Evolutionary conservation across 1,284 basidiomycete genomes (phyloP).

Genomic region (Spongispora temasekensis): DNA sequence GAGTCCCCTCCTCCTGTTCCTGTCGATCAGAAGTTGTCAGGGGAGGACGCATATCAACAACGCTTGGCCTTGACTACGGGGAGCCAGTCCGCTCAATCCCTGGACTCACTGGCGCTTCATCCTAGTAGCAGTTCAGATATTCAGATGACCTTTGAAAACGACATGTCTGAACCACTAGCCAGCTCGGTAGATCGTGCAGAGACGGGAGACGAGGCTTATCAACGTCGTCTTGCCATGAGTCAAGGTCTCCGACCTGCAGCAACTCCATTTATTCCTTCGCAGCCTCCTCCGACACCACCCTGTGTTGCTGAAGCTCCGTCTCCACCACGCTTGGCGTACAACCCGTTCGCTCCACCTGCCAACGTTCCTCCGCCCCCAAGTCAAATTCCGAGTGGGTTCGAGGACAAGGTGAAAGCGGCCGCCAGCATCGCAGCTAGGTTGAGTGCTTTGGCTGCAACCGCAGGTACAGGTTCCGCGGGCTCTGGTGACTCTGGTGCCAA

Average conservation of each 20-base stretch:
- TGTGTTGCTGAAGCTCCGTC: conserved; percentile 37
- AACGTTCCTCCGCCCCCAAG: conserved; percentile 56
- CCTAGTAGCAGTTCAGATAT: conserved; percentile 18
- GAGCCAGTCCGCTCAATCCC: conserved; percentile 24
- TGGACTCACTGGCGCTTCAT: conserved; percentile 7
- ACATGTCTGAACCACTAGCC: conserved; percentile 14
- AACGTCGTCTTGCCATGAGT: conserved; percentile 63
- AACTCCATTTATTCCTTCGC: conserved; percentile 20
- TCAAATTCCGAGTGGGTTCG: conserved; percentile 48
- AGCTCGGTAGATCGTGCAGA: conserved; percentile 34
- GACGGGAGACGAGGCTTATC: conserved; percentile 73
- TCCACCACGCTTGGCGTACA: conserved; percentile 56
- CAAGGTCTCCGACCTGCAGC: conserved; percentile 26
- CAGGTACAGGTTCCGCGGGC: conserved; percentile 21
- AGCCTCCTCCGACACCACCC: conserved; percentile 17
- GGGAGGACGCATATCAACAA: conserved; percentile 66
- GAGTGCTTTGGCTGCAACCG: conserved; percentile 52
- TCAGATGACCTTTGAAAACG: conserved; percentile 13
- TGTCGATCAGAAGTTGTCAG: conserved; percentile 46
- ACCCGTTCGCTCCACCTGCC: conserved; percentile 64
- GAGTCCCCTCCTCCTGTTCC: conserved; percentile 28
- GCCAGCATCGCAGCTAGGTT: conserved; percentile 79
- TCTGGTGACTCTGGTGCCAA: conserved; percentile 16
- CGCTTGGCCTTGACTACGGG: conserved; percentile 53
- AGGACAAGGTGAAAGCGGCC: conserved; percentile 74